Conservation (phyloP, 371 early-diverging fungal genomes). For the Parasitella parasitica region DNA sequence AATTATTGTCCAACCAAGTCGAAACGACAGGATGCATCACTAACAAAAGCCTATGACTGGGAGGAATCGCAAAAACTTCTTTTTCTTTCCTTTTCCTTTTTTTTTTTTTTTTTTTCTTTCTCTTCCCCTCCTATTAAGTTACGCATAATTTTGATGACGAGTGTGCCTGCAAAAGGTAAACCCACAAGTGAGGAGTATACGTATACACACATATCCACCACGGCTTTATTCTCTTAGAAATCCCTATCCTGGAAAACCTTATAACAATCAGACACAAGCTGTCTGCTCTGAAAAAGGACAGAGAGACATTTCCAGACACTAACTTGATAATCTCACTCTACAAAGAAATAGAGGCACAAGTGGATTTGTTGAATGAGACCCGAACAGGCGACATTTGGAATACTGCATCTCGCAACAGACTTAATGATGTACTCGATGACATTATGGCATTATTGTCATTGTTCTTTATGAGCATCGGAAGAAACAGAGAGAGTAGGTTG, state of each 20-base stretch:
- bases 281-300: constrained; percentile 72
- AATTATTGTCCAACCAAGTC: too few species aligned
- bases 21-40: too few species aligned
- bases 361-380: constrained; percentile 51
- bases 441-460: constrained; percentile 77
- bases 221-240: constrained; percentile 37
- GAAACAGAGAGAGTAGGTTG: constrained; percentile 64
- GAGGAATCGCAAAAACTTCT: background rate
- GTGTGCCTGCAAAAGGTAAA: constrained; percentile 13
- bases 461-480: constrained; percentile 79
- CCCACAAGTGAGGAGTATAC: background rate
- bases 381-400: constrained; percentile 47
- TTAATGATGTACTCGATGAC: constrained; percentile 77
- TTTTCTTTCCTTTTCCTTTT: background rate
- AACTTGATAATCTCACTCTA: constrained; percentile 61
- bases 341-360: constrained; percentile 60
- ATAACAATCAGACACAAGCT: constrained; percentile 72
- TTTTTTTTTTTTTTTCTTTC: background rate
- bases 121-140: background rate
- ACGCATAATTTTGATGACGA: background rate
- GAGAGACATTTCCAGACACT: constrained; percentile 62
- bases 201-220: background rate
- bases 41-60: background rate
- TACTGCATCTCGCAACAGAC: constrained; percentile 52
- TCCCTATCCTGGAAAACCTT: constrained; percentile 63